phyloP scores from a whole-genome alignment of 352 stramenopile species.

The Phytophthora kernoviae region DNA sequence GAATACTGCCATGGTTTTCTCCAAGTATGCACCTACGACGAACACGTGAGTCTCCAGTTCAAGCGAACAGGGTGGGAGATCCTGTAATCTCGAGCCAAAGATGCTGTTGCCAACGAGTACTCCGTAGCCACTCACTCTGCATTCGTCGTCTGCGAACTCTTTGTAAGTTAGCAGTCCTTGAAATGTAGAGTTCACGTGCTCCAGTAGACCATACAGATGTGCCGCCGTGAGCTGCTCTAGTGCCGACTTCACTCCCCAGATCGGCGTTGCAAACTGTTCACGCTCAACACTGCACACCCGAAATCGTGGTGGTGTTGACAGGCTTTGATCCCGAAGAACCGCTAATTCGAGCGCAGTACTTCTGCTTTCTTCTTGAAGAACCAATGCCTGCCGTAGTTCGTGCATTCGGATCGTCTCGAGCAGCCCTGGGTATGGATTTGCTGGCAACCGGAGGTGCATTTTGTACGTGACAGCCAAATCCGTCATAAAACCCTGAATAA shows the following conservation, averaged over 20 bases:
- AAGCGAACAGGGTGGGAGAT: slow-evolving; percentile 11
- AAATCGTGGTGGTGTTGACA: slow-evolving; percentile 2
- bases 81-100: slow-evolving; percentile 8
- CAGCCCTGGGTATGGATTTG: slow-evolving; percentile 43
- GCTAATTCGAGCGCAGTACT: slow-evolving; percentile 14
- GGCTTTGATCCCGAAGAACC: slow-evolving; percentile 16
- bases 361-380: slow-evolving; percentile 5
- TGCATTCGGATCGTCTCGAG: slow-evolving; percentile 37
- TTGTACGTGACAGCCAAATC: slow-evolving; percentile 35
- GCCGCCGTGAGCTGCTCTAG: slow-evolving; percentile 25
- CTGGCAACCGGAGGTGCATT: slow-evolving; percentile 31
- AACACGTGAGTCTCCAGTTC: slow-evolving; percentile 46
- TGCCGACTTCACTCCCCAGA: slow-evolving; percentile 31
- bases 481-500: slow-evolving; percentile 37
- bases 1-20: slow-evolving; percentile 56
- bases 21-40: slow-evolving; percentile 39
- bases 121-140: slow-evolving; percentile 14
- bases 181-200: slow-evolving; percentile 11
- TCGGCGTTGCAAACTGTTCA: slow-evolving; percentile 24
- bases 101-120: slow-evolving; percentile 34
- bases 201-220: slow-evolving; percentile 20
- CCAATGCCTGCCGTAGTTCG: slow-evolving; percentile 33
- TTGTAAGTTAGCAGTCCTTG: slow-evolving; percentile 12
- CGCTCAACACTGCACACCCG: slow-evolving; percentile 26
- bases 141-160: slow-evolving; percentile 37